Evolutionary conservation across 768 basidiomycete genomes (phyloP).

Genomic region (Ephemerocybe angulata): DNA sequence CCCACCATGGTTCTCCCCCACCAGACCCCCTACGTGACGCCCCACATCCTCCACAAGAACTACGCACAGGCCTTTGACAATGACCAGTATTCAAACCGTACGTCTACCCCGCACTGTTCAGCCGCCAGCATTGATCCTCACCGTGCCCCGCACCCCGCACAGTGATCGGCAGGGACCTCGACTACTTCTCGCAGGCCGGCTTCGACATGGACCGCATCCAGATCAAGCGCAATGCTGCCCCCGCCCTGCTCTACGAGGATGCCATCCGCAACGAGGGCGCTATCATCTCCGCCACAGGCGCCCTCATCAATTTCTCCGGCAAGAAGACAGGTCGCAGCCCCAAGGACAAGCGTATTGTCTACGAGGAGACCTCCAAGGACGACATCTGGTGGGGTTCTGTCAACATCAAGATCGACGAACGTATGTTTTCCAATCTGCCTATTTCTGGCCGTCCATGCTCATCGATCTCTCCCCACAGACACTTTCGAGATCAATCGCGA

Average conservation of each 20-base stretch:
- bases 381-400: conserved; percentile 99
- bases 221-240: conserved; percentile 89
- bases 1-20: conserved; percentile 63
- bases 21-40: conserved; percentile 82
- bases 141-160: conserved; percentile 15
- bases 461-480: conserved; percentile 42
- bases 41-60: conserved; percentile 84
- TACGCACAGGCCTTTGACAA: conserved; percentile 74
- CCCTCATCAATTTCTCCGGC: conserved; percentile 98
- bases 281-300: conserved; percentile 93
- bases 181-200: conserved; percentile 97
- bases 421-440: conserved; percentile 39
- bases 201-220: conserved; percentile 99
- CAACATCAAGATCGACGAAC: conserved; percentile 98
- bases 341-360: conserved; percentile 99
- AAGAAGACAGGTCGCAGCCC: conserved; percentile 98
- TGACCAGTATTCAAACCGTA: conserved; percentile 58
- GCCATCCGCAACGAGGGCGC: conserved; percentile 98
- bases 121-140: conserved; percentile 3
- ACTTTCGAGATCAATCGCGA: conserved; percentile 99
- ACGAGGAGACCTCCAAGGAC: conserved; percentile 93
- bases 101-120: conserved; percentile 20
- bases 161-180: conserved; percentile 92
- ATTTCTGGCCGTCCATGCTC: conserved; percentile 5
- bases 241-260: conserved; percentile 92